Evolutionary conservation across 1,284 basidiomycete species (phyloP), one percentile per base, ranked within the genome.

Genomic region (Cutaneotrichosporon spelunceum): DNA sequence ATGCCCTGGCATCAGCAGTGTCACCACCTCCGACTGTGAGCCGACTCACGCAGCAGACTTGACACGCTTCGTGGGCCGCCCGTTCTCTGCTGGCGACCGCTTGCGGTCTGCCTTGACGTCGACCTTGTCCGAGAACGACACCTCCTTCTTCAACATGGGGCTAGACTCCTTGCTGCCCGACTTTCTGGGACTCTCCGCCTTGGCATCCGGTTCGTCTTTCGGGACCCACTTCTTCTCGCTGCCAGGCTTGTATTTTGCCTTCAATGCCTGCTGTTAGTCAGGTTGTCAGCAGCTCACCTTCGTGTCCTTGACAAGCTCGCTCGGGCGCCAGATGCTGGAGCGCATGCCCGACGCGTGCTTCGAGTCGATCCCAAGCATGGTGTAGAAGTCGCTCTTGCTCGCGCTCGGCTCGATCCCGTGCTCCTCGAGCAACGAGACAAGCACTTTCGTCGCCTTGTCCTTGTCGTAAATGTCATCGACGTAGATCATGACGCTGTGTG

Each of bases 291-390:
- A 9, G 34, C 57, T 5, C 42, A 69, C 72, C 64, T 72, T 65
- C 62, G 67, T 67, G 16, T 63, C 68, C 19, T 62, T 58, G 39
- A 72, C 64, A 16, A 73, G 62, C 47, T 76, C 74, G 16, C 29
- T 42, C 3, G 71, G 66, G 10, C 69, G 67, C 66, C 68, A 74
- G 10, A 76, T 66, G 4, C 67, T 70, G 16, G 75, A 73, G 3
- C 72, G 66, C 49, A 79, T 66, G 30, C 70, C 69, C 21, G 69
- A 71, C 3, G 71, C 64, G 48, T 80, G 78, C 45, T 74, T 73
- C n/a, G 73, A 76, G 59, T 77, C 76, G 56, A 80, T 74, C 1
- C 72, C 73, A 29, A 76, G 70, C 2, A 71, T 26, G 0, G 78
- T 79, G 66, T 78, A 78, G 11, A 78, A 60, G 60, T 78, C 74